Base-by-base conservation (phyloP, 2,329 filamentous ascomycete species). In the Rhinocladiella similis region DNA sequence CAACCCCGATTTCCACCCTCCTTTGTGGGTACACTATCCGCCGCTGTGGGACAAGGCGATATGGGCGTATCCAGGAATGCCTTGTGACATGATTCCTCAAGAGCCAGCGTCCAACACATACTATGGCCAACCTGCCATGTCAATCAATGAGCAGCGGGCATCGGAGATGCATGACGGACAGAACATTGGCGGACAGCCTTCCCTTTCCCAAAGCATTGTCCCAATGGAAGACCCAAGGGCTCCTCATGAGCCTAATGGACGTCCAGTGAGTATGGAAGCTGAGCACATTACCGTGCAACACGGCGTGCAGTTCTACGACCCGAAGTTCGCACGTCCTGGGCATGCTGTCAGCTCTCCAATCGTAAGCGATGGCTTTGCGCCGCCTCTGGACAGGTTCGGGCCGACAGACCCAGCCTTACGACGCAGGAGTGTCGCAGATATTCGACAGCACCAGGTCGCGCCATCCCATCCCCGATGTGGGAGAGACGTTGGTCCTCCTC, bases 271-370 rank as follows among this genome's bases (percentile, higher is more conserved):
- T 14, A 27, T 36, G 10, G 22, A 25, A 3, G 5, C 33, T 9
- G 43, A 46, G n/a, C 35, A 25, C 22, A 22, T 22, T n/a, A 35
- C 25, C 35, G 16, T 14, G 20, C 41, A 13, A 13, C 47, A 54
- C 27, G 53, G 47, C 29, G 45, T 22, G 12, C 48, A 50, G 16
- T 54, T 53, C 49, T 56, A 57, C 39, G 18, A 39, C 16, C 22
- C 39, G 16, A 19, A 27, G 6, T 54, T 46, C 29, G 16, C 33
- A 22, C 25, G 16, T 16, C 27, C 33, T 10, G 50, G 54, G 22
- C 56, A 58, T 29, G 16, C 47, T 7, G 29, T 25, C 33, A 58
- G 56, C n/a, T 58, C 56, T 42, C 56, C 56, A 5, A 36, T 51
- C 22, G 16, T 47, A 7, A 35, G 42, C 3, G 47, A 47, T 14